Conservation (phyloP, 371 early-diverging fungal species). For the Apophysomyces trapeziformis region DNA sequence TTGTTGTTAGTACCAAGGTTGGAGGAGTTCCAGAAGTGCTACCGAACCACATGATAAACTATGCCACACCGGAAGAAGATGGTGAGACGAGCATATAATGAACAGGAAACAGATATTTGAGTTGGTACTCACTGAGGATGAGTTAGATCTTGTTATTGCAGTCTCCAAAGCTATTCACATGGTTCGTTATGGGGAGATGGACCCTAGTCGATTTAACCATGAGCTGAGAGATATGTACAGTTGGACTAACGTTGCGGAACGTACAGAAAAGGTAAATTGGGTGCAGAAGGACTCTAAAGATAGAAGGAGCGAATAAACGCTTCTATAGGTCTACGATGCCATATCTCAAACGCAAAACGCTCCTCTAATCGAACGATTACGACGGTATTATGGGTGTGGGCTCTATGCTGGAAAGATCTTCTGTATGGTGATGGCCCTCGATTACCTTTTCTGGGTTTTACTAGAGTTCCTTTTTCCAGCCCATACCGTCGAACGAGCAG, state of each 20-base stretch:
- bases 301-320: background rate
- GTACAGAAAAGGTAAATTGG: conserved; percentile 78
- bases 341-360: conserved; percentile 67
- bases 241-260: conserved; percentile 93
- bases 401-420: conserved; percentile 92
- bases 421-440: conserved; percentile 86
- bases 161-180: conserved; percentile 76
- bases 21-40: conserved; percentile 99
- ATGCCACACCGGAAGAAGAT: conserved; percentile 91
- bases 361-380: conserved; percentile 84
- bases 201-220: conserved; percentile 78
- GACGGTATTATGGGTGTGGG: conserved; percentile 89
- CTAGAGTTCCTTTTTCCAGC: conserved; percentile 86
- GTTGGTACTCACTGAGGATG: background rate
- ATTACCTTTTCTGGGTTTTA: conserved; percentile 80
- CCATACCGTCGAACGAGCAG: conserved; percentile 73
- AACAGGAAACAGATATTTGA: background rate
- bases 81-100: conserved; percentile 48
- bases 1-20: conserved; percentile 98
- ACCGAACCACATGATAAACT: conserved; percentile 94
- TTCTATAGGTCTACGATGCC: conserved; percentile 67
- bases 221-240: conserved; percentile 92
- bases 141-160: conserved; percentile 74
- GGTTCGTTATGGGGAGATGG: conserved; percentile 69
- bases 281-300: background rate